These are phyloP conservation scores for Boeremia exigua DNA, from an alignment of 2,329 filamentous ascomycete genomes.

Conservation along the genomic window DNA sequence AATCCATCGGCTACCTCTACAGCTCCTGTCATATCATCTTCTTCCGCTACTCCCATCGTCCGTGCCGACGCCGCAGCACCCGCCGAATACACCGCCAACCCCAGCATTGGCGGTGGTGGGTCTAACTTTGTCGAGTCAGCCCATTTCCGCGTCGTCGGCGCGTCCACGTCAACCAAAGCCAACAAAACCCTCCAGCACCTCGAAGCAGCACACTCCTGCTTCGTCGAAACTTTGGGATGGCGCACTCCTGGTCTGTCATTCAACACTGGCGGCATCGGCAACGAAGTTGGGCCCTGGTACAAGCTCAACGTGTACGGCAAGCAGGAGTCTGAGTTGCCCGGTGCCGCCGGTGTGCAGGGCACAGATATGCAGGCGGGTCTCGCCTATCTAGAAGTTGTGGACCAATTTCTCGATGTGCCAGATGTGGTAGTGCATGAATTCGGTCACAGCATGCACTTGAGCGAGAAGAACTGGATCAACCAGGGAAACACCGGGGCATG, in stretches of 20 bases:
- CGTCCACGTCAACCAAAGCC: conserved; percentile 37
- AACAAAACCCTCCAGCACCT: conserved; percentile 48
- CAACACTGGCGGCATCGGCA: conserved; percentile 20
- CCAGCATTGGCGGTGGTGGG: conserved; percentile 20
- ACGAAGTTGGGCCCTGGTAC: conserved; percentile 50
- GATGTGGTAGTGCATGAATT: conserved; percentile 57
- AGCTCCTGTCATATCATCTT: neutral
- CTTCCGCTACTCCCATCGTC: neutral
- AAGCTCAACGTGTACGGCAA: conserved; percentile 56
- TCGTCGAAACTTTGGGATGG: conserved; percentile 26
- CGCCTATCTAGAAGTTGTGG: conserved; percentile 53
- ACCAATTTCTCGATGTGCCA: conserved; percentile 47
- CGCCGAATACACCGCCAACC: conserved; percentile 20
- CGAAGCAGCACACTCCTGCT: conserved; percentile 51
- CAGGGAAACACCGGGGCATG: conserved; percentile 56
- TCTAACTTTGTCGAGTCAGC: conserved; percentile 25
- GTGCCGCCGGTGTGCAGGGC: conserved; percentile 54
- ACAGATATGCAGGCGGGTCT: conserved; percentile 50
- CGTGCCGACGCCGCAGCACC: conserved; percentile 12
- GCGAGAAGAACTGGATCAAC: conserved; percentile 43
- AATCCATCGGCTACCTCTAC: neutral
- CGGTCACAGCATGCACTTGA: conserved; percentile 57
- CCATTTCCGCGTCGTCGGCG: conserved; percentile 51
- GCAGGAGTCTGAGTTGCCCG: conserved; percentile 37
- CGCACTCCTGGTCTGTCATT: conserved; percentile 29